phyloP scores from a whole-genome alignment of 495 filamentous ascomycete species.

The Hapsidospora chrysogenum region DNA sequence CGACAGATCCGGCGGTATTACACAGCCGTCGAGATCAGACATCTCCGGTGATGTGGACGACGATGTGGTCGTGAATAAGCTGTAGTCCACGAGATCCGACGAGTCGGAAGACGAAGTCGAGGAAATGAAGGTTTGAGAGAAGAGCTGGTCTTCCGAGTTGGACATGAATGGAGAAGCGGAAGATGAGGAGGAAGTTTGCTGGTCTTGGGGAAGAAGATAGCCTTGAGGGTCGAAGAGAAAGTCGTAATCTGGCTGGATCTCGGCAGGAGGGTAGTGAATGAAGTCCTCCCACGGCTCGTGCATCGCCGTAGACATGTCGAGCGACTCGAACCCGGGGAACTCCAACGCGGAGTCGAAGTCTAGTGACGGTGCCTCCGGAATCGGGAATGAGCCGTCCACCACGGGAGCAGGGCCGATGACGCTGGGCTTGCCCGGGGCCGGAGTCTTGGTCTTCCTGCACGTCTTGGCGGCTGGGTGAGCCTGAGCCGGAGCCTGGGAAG shows the following conservation, averaged over 20 bases:
- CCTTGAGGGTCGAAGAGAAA: constrained; percentile 18
- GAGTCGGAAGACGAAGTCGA: constrained; percentile 17
- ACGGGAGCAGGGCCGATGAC: no score
- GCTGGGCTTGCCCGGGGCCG: neutral
- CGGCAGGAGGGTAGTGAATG: constrained; percentile 6
- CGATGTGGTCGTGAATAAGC: no score
- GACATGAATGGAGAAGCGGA: constrained; percentile 17
- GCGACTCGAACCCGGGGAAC: neutral
- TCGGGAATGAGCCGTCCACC: constrained; percentile 2
- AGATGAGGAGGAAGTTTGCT: constrained; percentile 17
- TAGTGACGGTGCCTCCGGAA: constrained; percentile 6
- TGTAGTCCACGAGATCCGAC: no score
- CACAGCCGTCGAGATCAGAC: no score
- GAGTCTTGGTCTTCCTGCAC: constrained; percentile 15
- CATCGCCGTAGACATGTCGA: no score
- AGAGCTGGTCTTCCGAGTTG: no score
- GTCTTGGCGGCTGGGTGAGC: constrained; percentile 17
- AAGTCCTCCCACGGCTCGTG: constrained; percentile 23
- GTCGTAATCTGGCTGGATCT: constrained; percentile 13
- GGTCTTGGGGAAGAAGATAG: no score
- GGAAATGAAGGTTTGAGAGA: no score
- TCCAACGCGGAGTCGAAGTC: constrained; percentile 9
- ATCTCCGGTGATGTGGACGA: no score
- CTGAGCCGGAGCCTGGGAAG: constrained; percentile 16
- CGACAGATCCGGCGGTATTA: no score